phyloP scores from a whole-genome alignment of 2,329 filamentous ascomycete genomes.

The Chaetomiaceae sp. region DNA sequence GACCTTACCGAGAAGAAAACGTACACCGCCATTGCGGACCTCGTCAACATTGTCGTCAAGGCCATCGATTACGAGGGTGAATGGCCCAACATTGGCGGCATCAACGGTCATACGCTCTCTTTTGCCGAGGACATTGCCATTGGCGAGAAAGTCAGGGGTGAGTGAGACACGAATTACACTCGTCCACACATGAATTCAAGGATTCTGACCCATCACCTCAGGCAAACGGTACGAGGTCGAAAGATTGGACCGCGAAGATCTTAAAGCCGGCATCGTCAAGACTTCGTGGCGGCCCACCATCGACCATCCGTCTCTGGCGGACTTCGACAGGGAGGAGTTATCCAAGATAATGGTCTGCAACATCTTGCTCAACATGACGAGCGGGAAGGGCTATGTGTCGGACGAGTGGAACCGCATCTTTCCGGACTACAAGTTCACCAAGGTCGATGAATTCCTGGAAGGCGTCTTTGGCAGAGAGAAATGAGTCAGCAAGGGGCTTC shows the following conservation, averaged over 20 bases:
- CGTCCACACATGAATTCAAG: background rate
- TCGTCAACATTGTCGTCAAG: constrained; percentile 33
- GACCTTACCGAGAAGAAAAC: constrained; percentile 30
- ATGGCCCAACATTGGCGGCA: constrained; percentile 39
- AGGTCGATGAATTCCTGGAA: constrained; percentile 29
- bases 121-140: constrained; percentile 31
- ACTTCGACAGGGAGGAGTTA: constrained; percentile 20
- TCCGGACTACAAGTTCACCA: constrained; percentile 34
- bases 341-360: constrained; percentile 17
- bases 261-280: constrained; percentile 28
- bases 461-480: constrained; percentile 22
- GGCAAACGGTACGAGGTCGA: constrained; percentile 30
- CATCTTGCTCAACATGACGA: constrained; percentile 24
- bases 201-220: background rate
- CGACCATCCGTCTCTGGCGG: constrained; percentile 28
- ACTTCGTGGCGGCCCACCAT: constrained; percentile 25
- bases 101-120: constrained; percentile 32
- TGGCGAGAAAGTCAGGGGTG: constrained; percentile 34
- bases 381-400: constrained; percentile 26
- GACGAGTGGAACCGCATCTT: constrained; percentile 36
- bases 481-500: too few species aligned
- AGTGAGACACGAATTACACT: background rate
- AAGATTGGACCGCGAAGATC: constrained; percentile 30
- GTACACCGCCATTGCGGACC: constrained; percentile 34
- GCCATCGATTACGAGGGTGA: constrained; percentile 38